A percentile compares a stretch with the other conserved stretches of the same genome.
Evolutionary conservation across 352 stramenopile genomes (phyloP).

Genomic region (Pythium brassicae): DNA sequence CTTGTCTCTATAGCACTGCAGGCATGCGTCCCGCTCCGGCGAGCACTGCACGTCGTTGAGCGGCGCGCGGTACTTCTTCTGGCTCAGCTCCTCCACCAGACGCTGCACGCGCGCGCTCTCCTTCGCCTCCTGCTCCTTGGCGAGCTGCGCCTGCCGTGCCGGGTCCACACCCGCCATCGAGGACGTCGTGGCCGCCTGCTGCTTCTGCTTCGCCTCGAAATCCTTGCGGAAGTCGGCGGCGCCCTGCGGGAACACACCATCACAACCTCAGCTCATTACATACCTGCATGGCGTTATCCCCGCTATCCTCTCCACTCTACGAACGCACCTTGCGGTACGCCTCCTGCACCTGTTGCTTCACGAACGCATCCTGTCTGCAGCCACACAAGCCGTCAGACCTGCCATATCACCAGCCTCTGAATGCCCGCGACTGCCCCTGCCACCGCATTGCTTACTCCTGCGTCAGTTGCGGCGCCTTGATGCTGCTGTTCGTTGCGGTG

Average conservation of each 20-base stretch:
- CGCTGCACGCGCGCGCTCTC: slow-evolving; percentile 68
- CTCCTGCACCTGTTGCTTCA: slow-evolving; percentile 76
- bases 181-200: slow-evolving; percentile 2
- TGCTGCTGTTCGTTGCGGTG: background rate
- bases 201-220: slow-evolving; percentile 42
- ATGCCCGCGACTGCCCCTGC: background rate
- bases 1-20: slow-evolving; percentile 87
- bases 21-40: slow-evolving; percentile 65
- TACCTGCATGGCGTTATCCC: background rate
- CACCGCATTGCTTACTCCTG: slow-evolving; percentile 40
- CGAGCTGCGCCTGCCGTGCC: slow-evolving; percentile 50
- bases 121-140: slow-evolving; percentile 65
- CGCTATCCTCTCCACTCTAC: background rate
- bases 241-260: slow-evolving; percentile 27
- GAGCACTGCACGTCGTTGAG: slow-evolving; percentile 82
- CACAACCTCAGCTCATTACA: background rate
- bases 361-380: slow-evolving; percentile 42
- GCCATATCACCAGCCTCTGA: background rate
- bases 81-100: slow-evolving; percentile 73
- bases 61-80: slow-evolving; percentile 81
- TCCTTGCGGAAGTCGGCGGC: slow-evolving; percentile 68
- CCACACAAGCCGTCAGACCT: slow-evolving; percentile 1
- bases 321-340: slow-evolving; percentile 63
- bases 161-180: slow-evolving; percentile 18
- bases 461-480: slow-evolving; percentile 18